Conservation (phyloP, 257 asterid species). For the Scutellaria baicalensis region DNA sequence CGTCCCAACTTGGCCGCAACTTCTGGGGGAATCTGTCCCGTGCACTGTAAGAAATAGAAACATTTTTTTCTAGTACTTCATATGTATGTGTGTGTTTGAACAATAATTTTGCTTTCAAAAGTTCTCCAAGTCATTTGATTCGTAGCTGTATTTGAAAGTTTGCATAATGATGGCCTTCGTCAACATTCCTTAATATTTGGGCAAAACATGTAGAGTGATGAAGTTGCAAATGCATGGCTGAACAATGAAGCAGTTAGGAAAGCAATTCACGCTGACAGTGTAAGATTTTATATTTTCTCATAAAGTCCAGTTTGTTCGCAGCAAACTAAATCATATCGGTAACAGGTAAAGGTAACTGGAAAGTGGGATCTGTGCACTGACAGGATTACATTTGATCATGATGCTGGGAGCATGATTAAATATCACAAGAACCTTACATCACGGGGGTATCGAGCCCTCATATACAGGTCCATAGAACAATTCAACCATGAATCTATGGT, state of each 20-base stretch:
- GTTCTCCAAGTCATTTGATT: not conserved
- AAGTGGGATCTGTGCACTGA: conserved; percentile 70
- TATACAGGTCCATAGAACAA: conserved; percentile 39
- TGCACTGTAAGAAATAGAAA: conserved; percentile 60
- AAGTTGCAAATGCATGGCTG: conserved; percentile 81
- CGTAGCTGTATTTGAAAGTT: not conserved
- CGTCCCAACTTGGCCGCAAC: conserved; percentile 89
- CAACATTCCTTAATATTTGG: not conserved
- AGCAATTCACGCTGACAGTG: conserved; percentile 83
- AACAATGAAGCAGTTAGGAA: conserved; percentile 66
- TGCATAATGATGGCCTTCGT: not conserved
- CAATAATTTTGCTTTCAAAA: not conserved
- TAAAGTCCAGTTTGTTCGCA: not conserved
- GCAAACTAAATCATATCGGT: not conserved
- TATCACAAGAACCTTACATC: conserved; percentile 83
- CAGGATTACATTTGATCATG: conserved; percentile 49
- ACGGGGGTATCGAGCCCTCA: conserved; percentile 78
- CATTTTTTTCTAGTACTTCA: not conserved
- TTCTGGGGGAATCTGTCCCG: conserved; percentile 46
- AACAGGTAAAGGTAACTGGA: conserved; percentile 44
- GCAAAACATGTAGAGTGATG: conserved; percentile 51
- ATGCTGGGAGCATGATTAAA: conserved; percentile 92
- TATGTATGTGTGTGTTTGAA: not conserved
- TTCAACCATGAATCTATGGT: not conserved
- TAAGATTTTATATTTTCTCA: conserved; percentile 32